phyloP scores from a whole-genome alignment of 108 stramenopile genomes.

The Cylindrotheca fusiformis region DNA sequence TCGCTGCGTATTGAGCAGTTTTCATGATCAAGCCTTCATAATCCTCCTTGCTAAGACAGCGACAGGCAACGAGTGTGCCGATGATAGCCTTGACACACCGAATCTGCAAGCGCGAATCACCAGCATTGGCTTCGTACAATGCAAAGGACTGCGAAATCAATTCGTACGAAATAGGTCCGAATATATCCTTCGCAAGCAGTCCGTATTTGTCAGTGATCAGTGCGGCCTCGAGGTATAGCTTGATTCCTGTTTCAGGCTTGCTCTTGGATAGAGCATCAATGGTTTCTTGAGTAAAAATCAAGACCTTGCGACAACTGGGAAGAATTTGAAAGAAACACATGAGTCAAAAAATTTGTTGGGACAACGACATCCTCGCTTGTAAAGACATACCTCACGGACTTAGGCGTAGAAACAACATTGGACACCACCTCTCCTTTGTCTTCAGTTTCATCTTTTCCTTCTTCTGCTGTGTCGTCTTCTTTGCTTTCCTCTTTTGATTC shows the following conservation, averaged over 20 bases:
- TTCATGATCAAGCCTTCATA: constrained; percentile 95
- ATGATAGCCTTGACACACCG: constrained; percentile 83
- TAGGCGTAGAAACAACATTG: constrained; percentile 8
- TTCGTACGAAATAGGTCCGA: constrained; percentile 89
- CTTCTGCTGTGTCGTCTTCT: constrained; percentile 7
- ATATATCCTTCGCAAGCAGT: constrained; percentile 29
- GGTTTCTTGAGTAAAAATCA: constrained; percentile 92
- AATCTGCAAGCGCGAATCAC: constrained; percentile 83
- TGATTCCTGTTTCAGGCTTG: constrained; percentile 75
- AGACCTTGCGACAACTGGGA: constrained; percentile 84
- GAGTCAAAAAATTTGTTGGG: constrained; percentile 8
- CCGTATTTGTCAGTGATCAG: constrained; percentile 76
- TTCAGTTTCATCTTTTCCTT: constrained; percentile 17
- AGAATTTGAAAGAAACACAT: not conserved
- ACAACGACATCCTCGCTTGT: not conserved
- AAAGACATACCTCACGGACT: constrained; percentile 17
- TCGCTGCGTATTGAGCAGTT: constrained; percentile 91
- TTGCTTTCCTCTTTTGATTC: constrained; percentile 5
- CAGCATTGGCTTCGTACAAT: constrained; percentile 89
- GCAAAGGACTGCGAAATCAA: constrained; percentile 92
- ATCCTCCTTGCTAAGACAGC: constrained; percentile 71
- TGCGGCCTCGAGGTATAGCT: constrained; percentile 90
- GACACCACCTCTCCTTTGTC: constrained; percentile 5
- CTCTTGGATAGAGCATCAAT: constrained; percentile 71
- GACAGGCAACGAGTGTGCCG: constrained; percentile 79